Evolutionary conservation across 2,329 filamentous ascomycete species (phyloP), one percentile per base, ranked within the genome.

Genomic region (Aspergillus sp.): DNA sequence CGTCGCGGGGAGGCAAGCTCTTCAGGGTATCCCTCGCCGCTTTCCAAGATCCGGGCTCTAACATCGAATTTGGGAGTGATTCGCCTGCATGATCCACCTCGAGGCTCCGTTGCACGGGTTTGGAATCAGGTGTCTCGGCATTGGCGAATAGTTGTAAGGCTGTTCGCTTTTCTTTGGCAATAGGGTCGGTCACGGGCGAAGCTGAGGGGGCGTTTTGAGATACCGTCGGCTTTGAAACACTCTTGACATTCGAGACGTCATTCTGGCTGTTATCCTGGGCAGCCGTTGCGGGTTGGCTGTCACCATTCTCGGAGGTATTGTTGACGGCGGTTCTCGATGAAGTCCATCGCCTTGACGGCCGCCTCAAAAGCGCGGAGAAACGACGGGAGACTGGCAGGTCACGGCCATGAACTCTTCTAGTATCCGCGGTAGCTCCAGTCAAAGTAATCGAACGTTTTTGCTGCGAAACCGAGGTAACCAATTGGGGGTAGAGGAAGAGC

Each of bases 401-500:
- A 12, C 31, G 31, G 15, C 19, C 26, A 12, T 15, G 24, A 19
- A 15, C 27, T 11, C 15, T 33, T 7, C 33, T 35, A 16, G 37
- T 16, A 26, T 30, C n/a, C 25, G 40, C 13, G 29, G 35, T 19
- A 19, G 33, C n/a, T 8, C 29, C 35, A 26, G 44, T 32, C 15
- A 44, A 42, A 15, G 49, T 36, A 33, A 44, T 36, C 24, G 36
- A 34, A 33, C 43, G 42, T 24, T 43, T 45, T 16, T 44, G 43
- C 15, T 37, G 46, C 15, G 53, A 37, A 20, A 41, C 42, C 29
- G 53, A 53, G 10, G 54, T 45, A 35, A 53, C 49, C 57, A 58
- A 64, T 40, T 49, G 55, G 32, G 64, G 64, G 42, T 67, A 67
- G 22, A 67, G 60, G 37, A 67, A 67, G 11, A 62, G 52, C 28